Evolutionary conservation across 768 basidiomycete genomes (phyloP).

Genomic region (Mycena venus): DNA sequence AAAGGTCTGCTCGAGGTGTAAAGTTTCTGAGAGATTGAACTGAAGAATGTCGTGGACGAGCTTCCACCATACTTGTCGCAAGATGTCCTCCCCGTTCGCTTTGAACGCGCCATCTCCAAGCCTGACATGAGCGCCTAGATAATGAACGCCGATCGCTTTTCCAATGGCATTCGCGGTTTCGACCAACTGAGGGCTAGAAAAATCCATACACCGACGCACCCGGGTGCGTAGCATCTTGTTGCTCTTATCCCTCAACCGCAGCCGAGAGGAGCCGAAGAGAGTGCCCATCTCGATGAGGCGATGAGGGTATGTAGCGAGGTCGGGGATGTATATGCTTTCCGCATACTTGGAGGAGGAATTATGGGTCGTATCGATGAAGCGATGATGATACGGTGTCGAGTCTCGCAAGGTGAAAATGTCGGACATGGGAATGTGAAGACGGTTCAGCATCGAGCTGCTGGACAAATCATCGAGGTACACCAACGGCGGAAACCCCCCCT

Average conservation of each 20-base stretch:
- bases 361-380: conserved; percentile 64
- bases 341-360: conserved; percentile 54
- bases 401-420: conserved; percentile 69
- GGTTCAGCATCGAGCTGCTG: conserved; percentile 58
- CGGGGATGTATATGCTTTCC: conserved; percentile 57
- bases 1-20: conserved; percentile 43
- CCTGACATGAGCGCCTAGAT: conserved; percentile 77
- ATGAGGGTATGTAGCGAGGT: conserved; percentile 54
- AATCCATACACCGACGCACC: conserved; percentile 70
- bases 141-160: conserved; percentile 57
- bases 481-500: conserved; percentile 54
- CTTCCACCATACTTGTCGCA: conserved; percentile 67
- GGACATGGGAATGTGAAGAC: conserved; percentile 50
- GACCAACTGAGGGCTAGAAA: conserved; percentile 63
- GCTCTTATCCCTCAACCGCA: conserved; percentile 59
- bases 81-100: conserved; percentile 53
- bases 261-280: conserved; percentile 81
- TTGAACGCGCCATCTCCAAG: conserved; percentile 78
- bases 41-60: conserved; percentile 65
- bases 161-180: conserved; percentile 59
- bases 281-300: conserved; percentile 79
- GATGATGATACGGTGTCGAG: conserved; percentile 70
- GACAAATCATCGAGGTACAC: conserved; percentile 65
- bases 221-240: conserved; percentile 59
- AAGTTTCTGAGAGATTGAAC: conserved; percentile 51